phyloP scores from a whole-genome alignment of 2,329 filamentous ascomycete genomes.

The Lomentospora prolificans region DNA sequence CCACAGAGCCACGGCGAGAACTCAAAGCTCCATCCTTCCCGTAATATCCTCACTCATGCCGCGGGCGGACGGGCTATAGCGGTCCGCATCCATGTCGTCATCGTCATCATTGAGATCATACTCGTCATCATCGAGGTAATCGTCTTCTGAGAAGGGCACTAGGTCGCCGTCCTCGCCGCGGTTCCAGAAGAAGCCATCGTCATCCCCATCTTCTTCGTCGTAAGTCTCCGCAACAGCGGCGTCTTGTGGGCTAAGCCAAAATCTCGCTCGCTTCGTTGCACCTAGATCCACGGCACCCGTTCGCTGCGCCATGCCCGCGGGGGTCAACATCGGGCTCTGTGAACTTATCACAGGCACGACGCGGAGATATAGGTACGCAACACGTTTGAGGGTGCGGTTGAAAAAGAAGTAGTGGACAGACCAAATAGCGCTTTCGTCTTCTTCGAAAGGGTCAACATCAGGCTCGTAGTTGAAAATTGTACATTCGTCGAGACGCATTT shows the following conservation, averaged over 20 bases:
- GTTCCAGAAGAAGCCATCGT: constrained; percentile 46
- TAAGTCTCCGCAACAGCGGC: constrained; percentile 36
- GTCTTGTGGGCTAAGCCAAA: constrained; percentile 70
- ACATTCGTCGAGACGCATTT: constrained; percentile 87
- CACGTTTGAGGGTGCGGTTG: constrained; percentile 83
- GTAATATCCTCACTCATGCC: constrained; percentile 55
- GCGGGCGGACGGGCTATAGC: constrained; percentile 35
- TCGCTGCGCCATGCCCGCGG: constrained; percentile 12
- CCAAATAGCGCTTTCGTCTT: constrained; percentile 91
- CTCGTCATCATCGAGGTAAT: constrained; percentile 35
- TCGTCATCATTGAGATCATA: constrained; percentile 35
- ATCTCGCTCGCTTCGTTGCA: constrained; percentile 62
- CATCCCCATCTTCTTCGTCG: constrained; percentile 36
- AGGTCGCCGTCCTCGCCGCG: constrained; percentile 49
- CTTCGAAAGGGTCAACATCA: constrained; percentile 81
- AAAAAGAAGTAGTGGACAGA: constrained; percentile 96
- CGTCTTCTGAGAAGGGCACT: constrained; percentile 41
- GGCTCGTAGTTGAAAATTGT: constrained; percentile 84
- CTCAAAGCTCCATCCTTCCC: constrained; percentile 51
- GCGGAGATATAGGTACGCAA: constrained; percentile 87
- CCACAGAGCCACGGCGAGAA: background rate
- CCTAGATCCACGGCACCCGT: background rate
- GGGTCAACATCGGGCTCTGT: constrained; percentile 42
- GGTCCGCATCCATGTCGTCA: constrained; percentile 27
- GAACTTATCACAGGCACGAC: constrained; percentile 70